Base-by-base conservation (phyloP, 805 yeast genomes). In the Pichia cabralensis region DNA sequence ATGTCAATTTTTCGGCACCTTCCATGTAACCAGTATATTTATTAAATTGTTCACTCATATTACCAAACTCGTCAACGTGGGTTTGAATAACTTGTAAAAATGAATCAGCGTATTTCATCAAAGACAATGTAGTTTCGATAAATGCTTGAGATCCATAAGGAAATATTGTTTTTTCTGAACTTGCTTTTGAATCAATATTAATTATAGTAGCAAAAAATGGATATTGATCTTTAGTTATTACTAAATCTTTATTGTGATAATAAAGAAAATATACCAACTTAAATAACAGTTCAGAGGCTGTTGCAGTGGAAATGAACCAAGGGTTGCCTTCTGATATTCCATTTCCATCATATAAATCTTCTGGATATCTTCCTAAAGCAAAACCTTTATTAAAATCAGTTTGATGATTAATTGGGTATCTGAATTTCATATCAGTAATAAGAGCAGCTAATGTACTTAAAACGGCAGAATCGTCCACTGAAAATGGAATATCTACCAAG, bases 301-400 rank as follows among this genome's bases (percentile, higher is more conserved):
- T 64, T 1, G 80, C 71, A 1, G 89, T 81, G 3, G 82, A 62
- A 38, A 88, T 69, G 51, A 86, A 85, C 97, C 96, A 88, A 6
- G 97, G 96, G 49, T 88, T 86, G 3, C 96, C 96, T 47, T 78
- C 84, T 22, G 78, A 65, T 0, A 69, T 62, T 0, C 74, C 76
- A 40, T 64, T 60, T 0, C 95, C 95, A 53, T 88, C 79, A 55
- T 88, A 88, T 8, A 79, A 54, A 57, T 88, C 97, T 50, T 88
- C 97, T 1, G 96, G 95, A 50, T 88, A 88, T 50, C 97, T 67
- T 3, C 97, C 97, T 34, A 88, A 57, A 0, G 80, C 95, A 33
- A 78, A 76, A 3, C 80, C 81, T 3, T 56, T 47, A 22, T 46
- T 36, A 26, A 46, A 39, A 31, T 60, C 56, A 18, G 58, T 52